Conservation (phyloP, 352 stramenopile genomes). For the Globisporangium splendens region DNA sequence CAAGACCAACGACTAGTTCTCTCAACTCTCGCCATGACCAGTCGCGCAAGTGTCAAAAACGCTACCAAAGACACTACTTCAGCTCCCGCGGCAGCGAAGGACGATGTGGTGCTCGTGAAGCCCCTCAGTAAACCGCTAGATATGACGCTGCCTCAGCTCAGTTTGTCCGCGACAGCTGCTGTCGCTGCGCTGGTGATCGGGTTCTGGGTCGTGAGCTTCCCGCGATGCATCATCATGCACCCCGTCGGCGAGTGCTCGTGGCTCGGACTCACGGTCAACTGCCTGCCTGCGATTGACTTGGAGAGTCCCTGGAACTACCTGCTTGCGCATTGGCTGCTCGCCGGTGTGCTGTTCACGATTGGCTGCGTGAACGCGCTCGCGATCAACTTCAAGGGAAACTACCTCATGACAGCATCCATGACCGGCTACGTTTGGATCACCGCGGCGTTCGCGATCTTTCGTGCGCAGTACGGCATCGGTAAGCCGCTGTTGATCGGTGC, state of each 20-base stretch:
- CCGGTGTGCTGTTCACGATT: conserved; percentile 12
- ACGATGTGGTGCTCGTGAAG: no score
- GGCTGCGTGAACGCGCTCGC: conserved; percentile 2
- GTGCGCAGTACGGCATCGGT: conserved; percentile 10
- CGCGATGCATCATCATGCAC: conserved; percentile 15
- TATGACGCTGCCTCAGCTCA: conserved; percentile 8
- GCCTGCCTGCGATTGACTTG: conserved; percentile 12
- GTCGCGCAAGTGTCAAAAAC: no score
- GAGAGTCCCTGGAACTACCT: conserved; percentile 9
- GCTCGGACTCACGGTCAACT: conserved; percentile 11
- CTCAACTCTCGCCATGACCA: no score
- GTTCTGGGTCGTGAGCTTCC: conserved; percentile 17
- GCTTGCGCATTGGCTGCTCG: conserved; percentile 16
- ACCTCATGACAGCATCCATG: conserved; percentile 2
- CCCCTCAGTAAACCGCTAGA: not conserved
- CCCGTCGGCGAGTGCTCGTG: conserved; percentile 11
- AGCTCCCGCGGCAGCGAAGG: no score
- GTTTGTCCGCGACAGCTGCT: not conserved
- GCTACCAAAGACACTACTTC: no score
- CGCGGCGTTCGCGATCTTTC: conserved; percentile 8
- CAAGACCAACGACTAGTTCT: no score
- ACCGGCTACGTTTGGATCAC: conserved; percentile 13
- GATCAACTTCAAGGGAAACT: conserved; percentile 9
- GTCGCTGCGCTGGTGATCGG: conserved; percentile 7
- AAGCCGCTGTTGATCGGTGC: conserved; percentile 13